Conservation (phyloP, 2,329 filamentous ascomycete genomes). For the Ilyonectria destructans region DNA sequence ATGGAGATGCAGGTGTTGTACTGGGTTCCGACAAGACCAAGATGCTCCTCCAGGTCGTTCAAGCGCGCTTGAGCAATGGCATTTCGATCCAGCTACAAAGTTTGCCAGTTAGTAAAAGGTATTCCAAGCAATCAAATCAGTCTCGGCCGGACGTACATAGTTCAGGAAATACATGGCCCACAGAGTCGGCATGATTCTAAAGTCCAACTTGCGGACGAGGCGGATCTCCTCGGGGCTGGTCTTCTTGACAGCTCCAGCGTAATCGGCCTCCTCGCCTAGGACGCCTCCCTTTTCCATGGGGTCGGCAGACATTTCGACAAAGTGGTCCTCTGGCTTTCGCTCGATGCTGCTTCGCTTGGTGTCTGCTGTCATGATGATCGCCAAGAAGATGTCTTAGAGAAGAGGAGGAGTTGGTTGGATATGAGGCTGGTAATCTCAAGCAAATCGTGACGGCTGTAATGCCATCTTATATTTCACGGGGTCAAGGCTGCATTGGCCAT, state of each 20-base stretch:
- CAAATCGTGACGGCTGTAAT: not conserved
- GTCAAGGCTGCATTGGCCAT: conserved; percentile 3
- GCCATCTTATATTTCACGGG: conserved; percentile 24
- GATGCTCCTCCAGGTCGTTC: conserved; percentile 67
- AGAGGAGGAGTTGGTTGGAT: not conserved
- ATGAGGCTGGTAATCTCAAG: not conserved
- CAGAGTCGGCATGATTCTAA: conserved; percentile 56
- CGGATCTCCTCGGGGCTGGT: conserved; percentile 54
- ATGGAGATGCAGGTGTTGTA: conserved; percentile 56
- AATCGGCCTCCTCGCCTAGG: conserved; percentile 48
- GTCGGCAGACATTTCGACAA: conserved; percentile 44
- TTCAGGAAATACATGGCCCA: conserved; percentile 60
- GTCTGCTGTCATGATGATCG: conserved; percentile 34
- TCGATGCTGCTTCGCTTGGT: conserved; percentile 44
- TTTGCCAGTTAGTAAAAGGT: not conserved
- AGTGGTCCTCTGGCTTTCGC: conserved; percentile 44
- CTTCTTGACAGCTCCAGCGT: conserved; percentile 55
- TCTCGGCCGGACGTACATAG: conserved; percentile 45
- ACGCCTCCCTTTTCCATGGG: conserved; percentile 44
- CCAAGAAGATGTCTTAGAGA: not conserved
- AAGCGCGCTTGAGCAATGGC: conserved; percentile 72
- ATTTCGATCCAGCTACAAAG: conserved; percentile 63
- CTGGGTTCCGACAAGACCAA: conserved; percentile 60
- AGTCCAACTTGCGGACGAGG: conserved; percentile 57
- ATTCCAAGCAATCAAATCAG: accelerated